Base-by-base conservation (phyloP, 345 rosid species). In the Euphorbia lathyris region DNA sequence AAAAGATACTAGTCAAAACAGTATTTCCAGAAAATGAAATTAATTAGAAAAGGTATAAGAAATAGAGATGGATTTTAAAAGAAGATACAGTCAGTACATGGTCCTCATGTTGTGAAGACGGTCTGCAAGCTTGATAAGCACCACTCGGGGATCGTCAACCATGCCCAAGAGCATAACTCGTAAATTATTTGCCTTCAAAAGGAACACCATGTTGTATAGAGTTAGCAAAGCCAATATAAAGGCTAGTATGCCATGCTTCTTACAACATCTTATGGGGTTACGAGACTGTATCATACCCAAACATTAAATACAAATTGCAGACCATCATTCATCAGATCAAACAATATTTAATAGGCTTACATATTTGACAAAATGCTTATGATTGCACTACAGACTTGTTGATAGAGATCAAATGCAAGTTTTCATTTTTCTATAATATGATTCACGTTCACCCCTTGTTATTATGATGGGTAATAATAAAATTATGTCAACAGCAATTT, bases 61-160 rank as follows among this genome's bases (percentile, higher is more conserved):
- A 67, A 26, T 27, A 38, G 58, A 50, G 50, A 47, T 56, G 0
- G 57, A 40, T 13, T 55, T 25, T 20, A 50, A 40, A 8, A 27
- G 55, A 57, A 76, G 63, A 42, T 76, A 59, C 55, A 72, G 66
- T 48, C 30, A 58, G 62, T 85, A 88, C 94, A 88, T 86, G 79
- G 94, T 88, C 74, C 94, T 88, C 94, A 88, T 86, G 69, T 86
- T 88, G 85, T 88, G 94, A 70, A 88, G 89, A 73, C 91, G 88
- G 74, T 88, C 94, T 0, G 94, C 90, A 76, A 88, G 89, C 86
- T 88, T 88, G 86, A 88, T 82, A 4, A 88, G 94, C 78, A 88
- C 88, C 72, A 88, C 91, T 16, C 91, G 83, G 51, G 94, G 94
- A 84, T 88, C 94, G 70, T 86, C 86, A 75, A 88, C 88, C 94